Conservation (phyloP, 2,329 filamentous ascomycete species). For the Aspergillus sp. region DNA sequence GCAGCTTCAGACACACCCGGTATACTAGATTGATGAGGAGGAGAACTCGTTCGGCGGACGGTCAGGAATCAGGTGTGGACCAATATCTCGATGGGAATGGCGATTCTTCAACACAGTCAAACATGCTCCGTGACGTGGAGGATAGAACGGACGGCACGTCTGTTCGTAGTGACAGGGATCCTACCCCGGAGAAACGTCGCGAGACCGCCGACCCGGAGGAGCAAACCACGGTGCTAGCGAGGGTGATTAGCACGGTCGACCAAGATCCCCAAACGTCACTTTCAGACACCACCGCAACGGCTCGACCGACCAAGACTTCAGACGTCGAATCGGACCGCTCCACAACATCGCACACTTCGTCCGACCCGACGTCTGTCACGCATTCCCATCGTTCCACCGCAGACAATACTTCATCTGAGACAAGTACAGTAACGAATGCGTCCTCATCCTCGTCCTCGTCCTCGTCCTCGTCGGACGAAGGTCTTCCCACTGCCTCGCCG, state of each 20-base stretch:
- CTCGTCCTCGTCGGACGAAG: slow-evolving; percentile 5
- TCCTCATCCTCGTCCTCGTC: background rate
- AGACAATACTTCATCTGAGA: background rate
- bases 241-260: slow-evolving; percentile 3
- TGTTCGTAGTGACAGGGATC: background rate
- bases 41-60: slow-evolving; percentile 5
- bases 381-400: slow-evolving; percentile 3
- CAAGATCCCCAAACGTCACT: background rate
- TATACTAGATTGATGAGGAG: slow-evolving; percentile 14
- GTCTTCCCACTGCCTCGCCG: slow-evolving; percentile 5
- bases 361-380: background rate
- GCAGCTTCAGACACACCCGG: slow-evolving; percentile 11
- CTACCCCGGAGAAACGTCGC: background rate
- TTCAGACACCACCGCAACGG: background rate
- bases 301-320: background rate
- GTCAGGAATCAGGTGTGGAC: background rate
- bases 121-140: background rate
- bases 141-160: background rate
- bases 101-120: background rate
- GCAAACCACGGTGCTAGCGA: slow-evolving; percentile 1
- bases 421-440: slow-evolving; percentile 6
- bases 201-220: background rate
- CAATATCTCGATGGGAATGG: background rate
- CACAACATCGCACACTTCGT: background rate
- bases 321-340: slow-evolving; percentile 1